Percentiles rank a stretch among this genome's conserved stretches.
Evolutionary conservation across 306 rosid genomes (phyloP).

Genomic region (Acacia acuminata): DNA sequence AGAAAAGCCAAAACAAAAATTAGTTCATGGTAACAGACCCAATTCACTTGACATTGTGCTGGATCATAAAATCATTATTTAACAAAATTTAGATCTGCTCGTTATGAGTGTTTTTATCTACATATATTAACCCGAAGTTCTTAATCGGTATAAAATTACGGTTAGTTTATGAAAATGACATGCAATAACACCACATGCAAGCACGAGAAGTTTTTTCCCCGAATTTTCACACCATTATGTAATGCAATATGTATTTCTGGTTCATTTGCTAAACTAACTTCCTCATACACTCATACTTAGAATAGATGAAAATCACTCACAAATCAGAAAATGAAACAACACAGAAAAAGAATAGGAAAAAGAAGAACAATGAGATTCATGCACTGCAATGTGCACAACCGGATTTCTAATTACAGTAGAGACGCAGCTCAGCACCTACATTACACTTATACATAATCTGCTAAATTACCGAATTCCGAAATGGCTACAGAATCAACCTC

Average conservation of each 20-base stretch:
- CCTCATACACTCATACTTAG: neutral
- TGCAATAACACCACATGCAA: slow-evolving; percentile 21
- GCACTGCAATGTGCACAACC: neutral
- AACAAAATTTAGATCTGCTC: neutral
- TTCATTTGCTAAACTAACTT: neutral
- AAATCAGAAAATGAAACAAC: slow-evolving; percentile 13
- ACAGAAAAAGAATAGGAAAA: neutral
- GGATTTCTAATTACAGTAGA: neutral
- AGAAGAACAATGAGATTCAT: neutral
- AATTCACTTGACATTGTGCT: slow-evolving; percentile 14
- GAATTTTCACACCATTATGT: neutral
- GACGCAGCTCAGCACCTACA: neutral
- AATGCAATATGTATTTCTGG: neutral
- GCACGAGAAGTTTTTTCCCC: neutral
- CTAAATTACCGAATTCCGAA: neutral
- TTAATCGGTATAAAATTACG: slow-evolving; percentile 1
- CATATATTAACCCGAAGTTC: neutral
- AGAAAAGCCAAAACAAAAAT: slow-evolving; percentile 11
- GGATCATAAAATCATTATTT: neutral
- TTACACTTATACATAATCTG: neutral
- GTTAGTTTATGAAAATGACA: slow-evolving; percentile 1
- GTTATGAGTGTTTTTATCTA: neutral
- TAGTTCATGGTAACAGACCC: slow-evolving; percentile 21
- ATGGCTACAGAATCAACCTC: slow-evolving; percentile 17
- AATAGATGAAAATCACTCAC: slow-evolving; percentile 26